Percentiles rank a stretch among this genome's conserved stretches.
These are phyloP conservation scores for Cicer arietinum DNA, from an alignment of 306 rosid genomes.

Conservation along the genomic window DNA sequence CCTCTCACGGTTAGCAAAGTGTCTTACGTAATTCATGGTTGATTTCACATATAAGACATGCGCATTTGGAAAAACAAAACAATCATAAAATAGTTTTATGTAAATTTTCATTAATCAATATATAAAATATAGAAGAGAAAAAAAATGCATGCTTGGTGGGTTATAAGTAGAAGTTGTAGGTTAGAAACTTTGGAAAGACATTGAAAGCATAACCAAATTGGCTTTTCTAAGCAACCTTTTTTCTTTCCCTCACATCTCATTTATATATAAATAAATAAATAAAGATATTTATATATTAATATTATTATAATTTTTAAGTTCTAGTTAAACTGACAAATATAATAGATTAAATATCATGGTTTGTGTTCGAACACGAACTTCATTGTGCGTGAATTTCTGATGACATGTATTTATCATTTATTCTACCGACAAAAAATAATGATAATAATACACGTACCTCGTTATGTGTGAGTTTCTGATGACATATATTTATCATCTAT, in stretches of 20 bases:
- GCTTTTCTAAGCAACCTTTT: slow-evolving; percentile 83
- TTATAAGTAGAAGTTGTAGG: slow-evolving; percentile 99
- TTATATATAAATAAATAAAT: not conserved
- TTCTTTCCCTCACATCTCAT: slow-evolving; percentile 35
- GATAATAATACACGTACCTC: too few relatives aligned
- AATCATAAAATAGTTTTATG: not conserved
- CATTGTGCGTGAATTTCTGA: too few relatives aligned
- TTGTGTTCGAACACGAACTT: too few relatives aligned
- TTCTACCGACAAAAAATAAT: too few relatives aligned
- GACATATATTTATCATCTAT: too few relatives aligned
- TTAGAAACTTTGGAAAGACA: slow-evolving; percentile 85
- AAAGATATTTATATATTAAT: not conserved
- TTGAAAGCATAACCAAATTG: slow-evolving; percentile 96
- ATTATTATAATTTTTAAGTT: not conserved
- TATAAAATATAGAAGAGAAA: slow-evolving; percentile 29
- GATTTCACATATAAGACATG: slow-evolving; percentile 32
- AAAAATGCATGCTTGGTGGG: slow-evolving; percentile 63
- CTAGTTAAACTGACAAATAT: too few relatives aligned
- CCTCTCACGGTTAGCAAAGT: slow-evolving; percentile 39
- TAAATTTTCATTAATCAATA: slow-evolving; percentile 19
- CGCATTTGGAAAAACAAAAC: slow-evolving; percentile 9
- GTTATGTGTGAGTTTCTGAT: too few relatives aligned
- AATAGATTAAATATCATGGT: too few relatives aligned
- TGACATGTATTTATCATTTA: too few relatives aligned
- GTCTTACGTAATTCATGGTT: slow-evolving; percentile 41